Conservation (phyloP, 1,284 basidiomycete species). For the Ceraceosorus guamensis region DNA sequence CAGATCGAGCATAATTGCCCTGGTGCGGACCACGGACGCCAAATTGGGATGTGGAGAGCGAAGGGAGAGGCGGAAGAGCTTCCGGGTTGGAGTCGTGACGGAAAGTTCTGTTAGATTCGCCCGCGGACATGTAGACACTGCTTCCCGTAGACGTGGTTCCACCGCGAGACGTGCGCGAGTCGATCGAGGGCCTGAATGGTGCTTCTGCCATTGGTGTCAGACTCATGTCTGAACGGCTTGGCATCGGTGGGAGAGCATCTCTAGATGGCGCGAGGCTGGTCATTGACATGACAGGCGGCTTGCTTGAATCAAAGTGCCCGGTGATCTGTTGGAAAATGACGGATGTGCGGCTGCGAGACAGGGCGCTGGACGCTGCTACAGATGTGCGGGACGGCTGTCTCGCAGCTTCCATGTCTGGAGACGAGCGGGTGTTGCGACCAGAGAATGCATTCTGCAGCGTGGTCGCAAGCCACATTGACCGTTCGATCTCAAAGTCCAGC, state of each 20-base stretch:
- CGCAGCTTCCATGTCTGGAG: background rate
- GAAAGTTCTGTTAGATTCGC: background rate
- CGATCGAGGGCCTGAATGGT: too few relatives aligned
- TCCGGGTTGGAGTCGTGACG: too few relatives aligned
- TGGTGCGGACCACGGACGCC: too few relatives aligned
- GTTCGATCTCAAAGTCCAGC: constrained; percentile 4
- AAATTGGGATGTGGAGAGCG: too few relatives aligned
- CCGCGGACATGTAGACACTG: background rate
- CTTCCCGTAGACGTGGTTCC: too few relatives aligned
- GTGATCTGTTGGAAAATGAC: background rate
- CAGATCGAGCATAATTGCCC: too few relatives aligned
- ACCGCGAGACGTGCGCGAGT: too few relatives aligned
- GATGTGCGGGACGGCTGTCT: background rate
- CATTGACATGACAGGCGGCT: background rate
- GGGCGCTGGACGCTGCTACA: background rate
- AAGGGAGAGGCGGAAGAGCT: too few relatives aligned
- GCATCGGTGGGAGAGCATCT: too few relatives aligned
- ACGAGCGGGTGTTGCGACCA: background rate
- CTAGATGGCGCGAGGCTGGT: too few relatives aligned
- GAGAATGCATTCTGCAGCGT: background rate
- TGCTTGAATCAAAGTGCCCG: background rate
- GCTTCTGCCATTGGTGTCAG: too few relatives aligned
- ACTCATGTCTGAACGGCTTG: too few relatives aligned
- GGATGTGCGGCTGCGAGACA: background rate
- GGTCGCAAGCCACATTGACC: constrained; percentile 2